Evolutionary conservation across 352 stramenopile genomes (phyloP), one percentile per base, ranked within the genome.

Genomic region (Phytophthora palmivora): DNA sequence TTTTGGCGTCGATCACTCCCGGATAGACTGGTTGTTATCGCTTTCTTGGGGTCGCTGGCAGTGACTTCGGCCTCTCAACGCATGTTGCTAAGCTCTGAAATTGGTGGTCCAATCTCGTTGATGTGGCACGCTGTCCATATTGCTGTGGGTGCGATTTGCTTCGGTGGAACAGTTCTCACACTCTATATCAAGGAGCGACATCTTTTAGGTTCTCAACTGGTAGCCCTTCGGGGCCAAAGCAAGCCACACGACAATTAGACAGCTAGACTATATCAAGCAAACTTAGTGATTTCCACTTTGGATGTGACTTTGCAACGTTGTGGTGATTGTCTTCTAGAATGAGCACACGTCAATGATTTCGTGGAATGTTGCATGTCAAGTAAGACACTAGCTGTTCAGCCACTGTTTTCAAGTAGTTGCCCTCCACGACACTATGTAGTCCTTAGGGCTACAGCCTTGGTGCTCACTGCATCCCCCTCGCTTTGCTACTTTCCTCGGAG

Each of bases 1-100:
- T 89, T 92, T 57, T 88, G 78, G 75, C 63, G 69, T 32, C 63
- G 66, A 14, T 83, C 81, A 14, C 65, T 90, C 3, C 83, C 83
- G 0, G 57, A 89, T 67, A 63, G 59, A 26, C 32, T 82, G 2
- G 83, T 92, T 38, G 44, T 90, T 26, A 5, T 53, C 11, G 77
- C 75, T 30, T 89, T 90, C 41, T 45, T 69, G 4, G 33, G 8
- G 4, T 82, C 78, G 28, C 71, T 90, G 18, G 32, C 12, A 1
- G 58, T 92, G 24, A 78, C 76, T 8, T 45, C 64, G 2, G 48
- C 48, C 7, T 90, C 83, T 0, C 68, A 82, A 42, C 61, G 41
- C 1, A 1, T 88, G 18, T 14, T 92, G n/a, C 51, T 88, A 6
- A 19, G 22, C 36, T 52, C 36, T 4, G 74, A 79, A 44, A 62